Evolutionary conservation across 495 filamentous ascomycete species (phyloP), one percentile per base, ranked within the genome.

Genomic region (Aspergillus wentii): DNA sequence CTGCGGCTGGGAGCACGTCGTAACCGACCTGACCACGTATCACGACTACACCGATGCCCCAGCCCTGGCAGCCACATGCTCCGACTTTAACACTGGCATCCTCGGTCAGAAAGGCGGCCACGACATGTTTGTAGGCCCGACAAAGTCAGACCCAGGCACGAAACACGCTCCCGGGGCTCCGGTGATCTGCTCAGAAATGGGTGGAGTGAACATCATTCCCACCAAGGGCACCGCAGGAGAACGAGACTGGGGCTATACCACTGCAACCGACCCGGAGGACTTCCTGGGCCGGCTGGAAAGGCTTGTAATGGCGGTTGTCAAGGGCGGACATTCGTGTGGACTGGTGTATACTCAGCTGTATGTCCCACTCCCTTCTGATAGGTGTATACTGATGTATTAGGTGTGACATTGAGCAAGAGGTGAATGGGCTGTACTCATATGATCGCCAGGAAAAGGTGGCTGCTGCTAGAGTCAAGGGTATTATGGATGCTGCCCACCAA

Each of bases 1-100:
- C 52, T 81, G 77, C 44, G 77, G 77, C 36, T 81, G 77, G 77
- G 74, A 81, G 30, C 76, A 79, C 39, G 72, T 79, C 3, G 35
- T 59, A 5, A 79, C 72, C 1, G 74, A 81, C 35, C 60, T 81
- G 0, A 75, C 70, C 27, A 79, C 77, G 8, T 81, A 73, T 58
- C 77, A 79, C 51, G 76, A 81, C 61, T 81, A 79, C 54, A 48
- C 56, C 9, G 76, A 81, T 47, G 68, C 60, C 1, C 30, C 57
- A 3, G 67, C 59, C 14, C 65, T 81, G 6, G 51, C 66, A 1
- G 38, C 62, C 22, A 69, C 69, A 2, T 78, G 74, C 51, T 51
- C 64, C 1, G 56, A 20, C 31, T 72, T 51, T 52, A 46, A 57
- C 14, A 41, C 57, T 3, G 61, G 60, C 1, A 78, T 78, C 31